phyloP scores from a whole-genome alignment of 805 yeast species.

The Lachancea thermotolerans region DNA sequence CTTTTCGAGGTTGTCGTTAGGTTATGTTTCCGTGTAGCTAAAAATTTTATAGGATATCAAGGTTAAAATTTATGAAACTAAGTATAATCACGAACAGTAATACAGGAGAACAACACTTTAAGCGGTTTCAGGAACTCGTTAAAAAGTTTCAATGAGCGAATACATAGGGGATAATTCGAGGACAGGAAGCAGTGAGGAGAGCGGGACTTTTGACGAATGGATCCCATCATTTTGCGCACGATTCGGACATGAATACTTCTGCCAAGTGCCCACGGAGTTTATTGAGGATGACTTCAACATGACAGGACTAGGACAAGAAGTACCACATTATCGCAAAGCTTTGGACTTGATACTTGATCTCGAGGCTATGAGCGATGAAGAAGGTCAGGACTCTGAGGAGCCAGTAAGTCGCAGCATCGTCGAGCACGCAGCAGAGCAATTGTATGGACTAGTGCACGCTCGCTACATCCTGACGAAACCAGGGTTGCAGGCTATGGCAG shows the following conservation, averaged over 20 bases:
- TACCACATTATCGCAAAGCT: constrained; percentile 88
- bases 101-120: too few relatives aligned
- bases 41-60: not conserved
- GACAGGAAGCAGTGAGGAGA: constrained; percentile 12
- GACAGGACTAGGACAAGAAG: constrained; percentile 79
- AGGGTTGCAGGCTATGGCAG: constrained; percentile 88
- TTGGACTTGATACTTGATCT: constrained; percentile 84
- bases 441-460: constrained; percentile 93
- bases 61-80: too few relatives aligned
- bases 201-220: constrained; percentile 56
- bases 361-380: constrained; percentile 44
- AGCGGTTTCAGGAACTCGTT: too few relatives aligned
- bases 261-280: constrained; percentile 85
- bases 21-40: not conserved
- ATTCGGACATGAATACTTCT: constrained; percentile 85
- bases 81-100: too few relatives aligned
- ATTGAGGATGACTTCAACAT: constrained; percentile 95
- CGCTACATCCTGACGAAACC: constrained; percentile 82
- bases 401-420: constrained; percentile 52
- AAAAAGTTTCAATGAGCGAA: not conserved
- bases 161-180: constrained; percentile 7
- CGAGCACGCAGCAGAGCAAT: constrained; percentile 83
- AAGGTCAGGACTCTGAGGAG: constrained; percentile 30
- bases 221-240: constrained; percentile 70
- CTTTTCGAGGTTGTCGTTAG: not conserved